Percentiles rank a stretch among this genome's conserved stretches.
These are phyloP conservation scores for Cnidoscolus chayamansa DNA, from an alignment of 441 rosid genomes.

Conservation along the genomic window DNA sequence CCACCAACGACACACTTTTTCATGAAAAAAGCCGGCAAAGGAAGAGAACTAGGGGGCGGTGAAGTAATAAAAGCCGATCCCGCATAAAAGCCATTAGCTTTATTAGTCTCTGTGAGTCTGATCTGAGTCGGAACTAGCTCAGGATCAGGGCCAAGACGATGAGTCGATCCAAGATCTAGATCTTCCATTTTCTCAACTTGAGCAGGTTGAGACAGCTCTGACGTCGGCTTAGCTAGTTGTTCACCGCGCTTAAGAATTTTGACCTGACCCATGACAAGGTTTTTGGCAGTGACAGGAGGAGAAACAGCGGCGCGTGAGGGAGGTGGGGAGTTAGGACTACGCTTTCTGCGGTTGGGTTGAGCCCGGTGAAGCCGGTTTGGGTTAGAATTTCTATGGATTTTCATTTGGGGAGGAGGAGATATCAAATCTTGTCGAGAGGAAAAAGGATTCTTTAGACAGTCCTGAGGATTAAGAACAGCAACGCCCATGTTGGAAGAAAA, in stretches of 20 bases:
- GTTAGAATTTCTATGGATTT: conserved; percentile 27
- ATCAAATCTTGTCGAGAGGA: conserved; percentile 20
- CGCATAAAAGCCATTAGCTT: conserved; percentile 47
- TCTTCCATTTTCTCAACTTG: background rate
- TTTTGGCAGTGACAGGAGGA: conserved; percentile 12
- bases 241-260: conserved; percentile 79
- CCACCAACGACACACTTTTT: conserved; percentile 32
- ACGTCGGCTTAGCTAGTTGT: conserved; percentile 18
- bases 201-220: background rate
- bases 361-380: conserved; percentile 29
- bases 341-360: conserved; percentile 38
- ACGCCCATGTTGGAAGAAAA: conserved; percentile 42
- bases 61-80: conserved; percentile 73
- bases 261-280: conserved; percentile 42
- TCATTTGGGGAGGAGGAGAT: conserved; percentile 27
- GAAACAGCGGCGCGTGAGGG: conserved; percentile 21
- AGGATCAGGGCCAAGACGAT: conserved; percentile 39
- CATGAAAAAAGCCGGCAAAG: conserved; percentile 64
- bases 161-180: conserved; percentile 34
- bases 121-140: conserved; percentile 26
- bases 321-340: conserved; percentile 37
- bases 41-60: conserved; percentile 87
- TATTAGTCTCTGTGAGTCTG: conserved; percentile 32
- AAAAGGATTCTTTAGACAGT: conserved; percentile 38
- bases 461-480: conserved; percentile 50